Evolutionary conservation across 1,284 basidiomycete genomes (phyloP), one percentile per base, ranked within the genome.

Genomic region (Cystobasidiaceae sp.): DNA sequence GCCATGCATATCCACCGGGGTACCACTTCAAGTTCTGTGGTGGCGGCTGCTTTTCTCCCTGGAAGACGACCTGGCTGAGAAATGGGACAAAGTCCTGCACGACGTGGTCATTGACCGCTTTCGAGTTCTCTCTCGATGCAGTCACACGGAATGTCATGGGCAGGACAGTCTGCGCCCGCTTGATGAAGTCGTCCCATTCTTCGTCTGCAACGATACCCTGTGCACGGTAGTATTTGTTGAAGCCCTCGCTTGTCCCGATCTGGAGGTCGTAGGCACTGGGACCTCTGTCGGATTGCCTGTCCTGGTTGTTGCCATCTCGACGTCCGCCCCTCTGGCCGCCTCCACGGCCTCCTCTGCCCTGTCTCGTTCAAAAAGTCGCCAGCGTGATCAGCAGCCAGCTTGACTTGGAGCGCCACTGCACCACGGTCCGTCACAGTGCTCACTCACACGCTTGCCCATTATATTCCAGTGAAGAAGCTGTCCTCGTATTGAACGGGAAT

Each of bases 71-170:
- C 63, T 86, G 81, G 63, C 82, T 85, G 67, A 97, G 80, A 66
- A 82, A 81, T 0, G 93, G 91, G 0, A 94, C 86, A 76, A 94
- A 90, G 52, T 73, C 73, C 34, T 73, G 66, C 43, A 73, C 67
- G 49, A 77, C 74, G 32, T 74, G 71, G 28, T 73, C 51, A 39
- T 63, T 67, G 37, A 61, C 51, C 9, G 58, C 51, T 21, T 52
- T 32, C 7, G 51, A 65, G 19, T 0, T 80, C 81, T 49, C 86
- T 80, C 73, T 84, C 83, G 74, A 93, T 89, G 11, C 83, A 0
- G 93, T 88, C 23, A 99, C 87, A 45, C 96, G 83, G 78, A 98
- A 98, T 0, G 94, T 97, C 0, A 91, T 94, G 0, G 96, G 96
- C 33, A 98, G 79, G 37, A 90, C 88, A 32, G 81, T 79, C 49